Conservation (phyloP, 2,329 filamentous ascomycete species). For the Colletotrichum tofieldiae region DNA sequence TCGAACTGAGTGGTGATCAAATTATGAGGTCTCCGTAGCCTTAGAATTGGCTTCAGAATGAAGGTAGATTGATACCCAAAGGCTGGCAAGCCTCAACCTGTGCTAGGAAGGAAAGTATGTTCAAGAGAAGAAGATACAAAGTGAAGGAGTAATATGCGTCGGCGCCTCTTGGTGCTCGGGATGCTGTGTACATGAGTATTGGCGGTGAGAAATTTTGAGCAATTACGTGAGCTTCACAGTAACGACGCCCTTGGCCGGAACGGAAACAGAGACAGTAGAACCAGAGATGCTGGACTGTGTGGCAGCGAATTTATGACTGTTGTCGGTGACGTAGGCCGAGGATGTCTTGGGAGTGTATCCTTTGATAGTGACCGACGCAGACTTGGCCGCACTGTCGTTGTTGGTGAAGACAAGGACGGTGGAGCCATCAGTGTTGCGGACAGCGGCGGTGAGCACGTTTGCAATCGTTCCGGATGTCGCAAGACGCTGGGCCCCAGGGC, state of each 20-base stretch:
- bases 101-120: not conserved
- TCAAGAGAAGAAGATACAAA: not conserved
- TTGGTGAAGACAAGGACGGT: conserved; percentile 56
- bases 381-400: conserved; percentile 48
- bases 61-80: too few relatives aligned
- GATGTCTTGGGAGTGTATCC: conserved; percentile 49
- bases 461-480: conserved; percentile 47
- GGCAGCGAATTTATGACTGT: conserved; percentile 47
- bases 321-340: conserved; percentile 56
- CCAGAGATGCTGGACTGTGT: conserved; percentile 43
- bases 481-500: conserved; percentile 55
- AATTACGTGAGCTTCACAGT: conserved; percentile 45
- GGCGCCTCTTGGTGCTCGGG: not conserved
- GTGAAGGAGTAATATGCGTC: not conserved
- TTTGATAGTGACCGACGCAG: conserved; percentile 49
- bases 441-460: conserved; percentile 53
- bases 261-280: conserved; percentile 44
- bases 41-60: too few relatives aligned
- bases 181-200: not conserved
- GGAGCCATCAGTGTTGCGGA: conserved; percentile 56
- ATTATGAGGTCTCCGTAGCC: too few relatives aligned
- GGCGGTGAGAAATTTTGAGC: not conserved
- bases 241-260: conserved; percentile 46
- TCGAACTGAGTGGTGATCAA: too few relatives aligned
- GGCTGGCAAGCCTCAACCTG: not conserved